Base-by-base conservation (phyloP, 2,329 filamentous ascomycete genomes). In the Verticillium alfalfae region DNA sequence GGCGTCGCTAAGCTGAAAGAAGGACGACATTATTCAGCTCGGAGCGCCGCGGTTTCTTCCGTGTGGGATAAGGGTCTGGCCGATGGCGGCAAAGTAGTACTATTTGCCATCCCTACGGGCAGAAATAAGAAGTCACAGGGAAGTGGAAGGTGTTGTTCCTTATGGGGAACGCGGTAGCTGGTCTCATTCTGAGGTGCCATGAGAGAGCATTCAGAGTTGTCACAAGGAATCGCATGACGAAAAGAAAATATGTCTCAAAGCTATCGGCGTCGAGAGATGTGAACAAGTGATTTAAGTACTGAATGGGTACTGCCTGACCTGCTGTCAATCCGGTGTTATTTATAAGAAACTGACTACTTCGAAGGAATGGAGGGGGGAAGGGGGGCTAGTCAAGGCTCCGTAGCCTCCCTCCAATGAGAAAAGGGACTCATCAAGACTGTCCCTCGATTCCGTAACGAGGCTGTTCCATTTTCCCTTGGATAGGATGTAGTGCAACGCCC, bases 31-130 rank as follows among this genome's bases (percentile, higher is more conserved):
- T 65, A 92, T 98, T 68, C 95, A 98, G 80, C 90, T 98, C 56
- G 94, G 94, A 98, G 81, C 85, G 94, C 64, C 92, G 94, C 76
- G 94, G 93, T 1, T 98, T 92, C 78, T 98, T 91, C 81, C 84
- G 94, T 59, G 88, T 96, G 34, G 34, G 94, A 98, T 77, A 85
- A 85, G 77, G 81, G 80, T 10, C 74, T 84, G 34, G 71, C 83
- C 69, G 82, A 84, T 58, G 76, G 75, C 3, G 68, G 68, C 37
- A 80, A 79, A 74, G 73, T 84, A 37, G 80, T 87, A 16, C 69
- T 87, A 66, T 87, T 87, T 71, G 76, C 74, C 67, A 85, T 87
- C 60, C 84, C 84, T 7, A 86, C 83, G 5, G 84, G 84, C 60
- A 83, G 75, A 77, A 79, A 76, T 78, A 75, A 71, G 62, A 5